A percentile compares a stretch with the other conserved stretches of the same genome.
phyloP scores from a whole-genome alignment of 1,139 yeast genomes.

The Pichia sp. region DNA sequence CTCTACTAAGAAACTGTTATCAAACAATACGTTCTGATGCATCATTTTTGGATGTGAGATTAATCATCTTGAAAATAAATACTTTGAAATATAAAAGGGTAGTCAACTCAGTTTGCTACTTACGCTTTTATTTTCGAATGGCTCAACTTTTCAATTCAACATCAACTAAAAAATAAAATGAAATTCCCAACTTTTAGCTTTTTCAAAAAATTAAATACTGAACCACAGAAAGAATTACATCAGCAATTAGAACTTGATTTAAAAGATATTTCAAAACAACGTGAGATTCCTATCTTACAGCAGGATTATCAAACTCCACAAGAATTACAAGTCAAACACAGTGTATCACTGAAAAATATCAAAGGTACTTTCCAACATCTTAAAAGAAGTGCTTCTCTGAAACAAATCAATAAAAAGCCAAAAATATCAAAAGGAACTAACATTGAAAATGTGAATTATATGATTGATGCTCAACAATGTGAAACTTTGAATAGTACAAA shows the following conservation, averaged over 20 bases:
- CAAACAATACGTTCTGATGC: background rate
- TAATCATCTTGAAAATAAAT: too few relatives aligned
- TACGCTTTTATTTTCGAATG: too few relatives aligned
- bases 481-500: too few relatives aligned
- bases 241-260: background rate
- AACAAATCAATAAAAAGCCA: background rate
- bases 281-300: background rate
- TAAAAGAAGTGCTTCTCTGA: background rate
- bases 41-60: constrained; percentile 5
- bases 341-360: background rate
- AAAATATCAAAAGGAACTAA: background rate
- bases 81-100: too few relatives aligned
- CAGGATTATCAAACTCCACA: background rate
- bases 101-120: too few relatives aligned
- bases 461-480: too few relatives aligned
- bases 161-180: too few relatives aligned
- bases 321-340: background rate
- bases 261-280: background rate
- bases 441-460: too few relatives aligned
- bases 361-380: background rate
- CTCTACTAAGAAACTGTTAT: constrained; percentile 3
- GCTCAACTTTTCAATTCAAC: too few relatives aligned
- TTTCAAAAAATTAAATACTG: too few relatives aligned
- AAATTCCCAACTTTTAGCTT: too few relatives aligned
- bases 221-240: background rate